These are phyloP conservation scores for Leishmania tarentolae DNA, from an alignment of 208 protist genomes.

Conservation along the genomic window DNA sequence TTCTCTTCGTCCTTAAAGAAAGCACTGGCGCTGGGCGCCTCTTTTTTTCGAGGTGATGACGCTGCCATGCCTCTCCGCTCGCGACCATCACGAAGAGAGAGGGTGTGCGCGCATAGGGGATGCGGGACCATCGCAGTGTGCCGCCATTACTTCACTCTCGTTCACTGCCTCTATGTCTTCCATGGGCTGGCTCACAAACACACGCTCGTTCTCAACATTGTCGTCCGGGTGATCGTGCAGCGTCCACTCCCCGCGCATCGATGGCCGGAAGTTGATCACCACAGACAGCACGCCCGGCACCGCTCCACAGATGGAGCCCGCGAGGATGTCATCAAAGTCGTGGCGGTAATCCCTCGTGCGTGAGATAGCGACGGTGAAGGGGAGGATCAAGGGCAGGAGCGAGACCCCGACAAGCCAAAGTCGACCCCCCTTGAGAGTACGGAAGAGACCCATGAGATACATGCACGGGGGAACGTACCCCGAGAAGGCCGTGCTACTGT, in stretches of 20 bases:
- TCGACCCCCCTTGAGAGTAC: slow-evolving; percentile 45
- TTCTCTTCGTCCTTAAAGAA: background rate
- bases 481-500: slow-evolving; percentile 83
- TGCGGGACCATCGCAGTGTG: background rate
- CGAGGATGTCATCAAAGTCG: slow-evolving; percentile 86
- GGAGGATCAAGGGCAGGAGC: slow-evolving; percentile 59
- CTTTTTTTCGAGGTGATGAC: background rate
- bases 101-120: background rate
- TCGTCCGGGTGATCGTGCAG: slow-evolving; percentile 40
- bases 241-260: slow-evolving; percentile 45
- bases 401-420: slow-evolving; percentile 47
- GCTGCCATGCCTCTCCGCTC: background rate
- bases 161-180: background rate
- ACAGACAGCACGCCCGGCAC: slow-evolving; percentile 44
- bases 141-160: background rate
- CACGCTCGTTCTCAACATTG: background rate
- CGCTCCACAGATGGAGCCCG: slow-evolving; percentile 64
- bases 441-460: slow-evolving; percentile 66
- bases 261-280: slow-evolving; percentile 32
- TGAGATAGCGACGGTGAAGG: slow-evolving; percentile 65
- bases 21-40: background rate
- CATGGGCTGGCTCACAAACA: background rate
- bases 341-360: slow-evolving; percentile 82
- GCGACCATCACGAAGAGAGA: background rate
- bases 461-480: slow-evolving; percentile 65